These are phyloP conservation scores for Bimuria novae-zelandiae DNA, from an alignment of 2,329 filamentous ascomycete species.

Conservation along the genomic window DNA sequence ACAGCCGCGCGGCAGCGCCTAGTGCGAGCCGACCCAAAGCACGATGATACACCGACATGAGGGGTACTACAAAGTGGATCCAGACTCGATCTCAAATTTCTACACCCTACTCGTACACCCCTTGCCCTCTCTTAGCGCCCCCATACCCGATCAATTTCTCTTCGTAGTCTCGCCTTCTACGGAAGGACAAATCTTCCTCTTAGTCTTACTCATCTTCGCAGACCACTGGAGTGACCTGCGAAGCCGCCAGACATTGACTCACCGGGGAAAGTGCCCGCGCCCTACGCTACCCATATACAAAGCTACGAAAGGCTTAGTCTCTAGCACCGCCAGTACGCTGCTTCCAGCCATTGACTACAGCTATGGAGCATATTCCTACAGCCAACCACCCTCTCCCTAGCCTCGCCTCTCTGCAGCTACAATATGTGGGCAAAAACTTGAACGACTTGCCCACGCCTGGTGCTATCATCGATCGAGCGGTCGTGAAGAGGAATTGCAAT, in stretches of 20 bases:
- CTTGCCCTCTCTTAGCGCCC: too few species aligned
- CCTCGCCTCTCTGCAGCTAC: conserved; percentile 11
- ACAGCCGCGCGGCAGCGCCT: conserved; percentile 5
- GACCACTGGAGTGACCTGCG: too few species aligned
- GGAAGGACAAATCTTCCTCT: too few species aligned
- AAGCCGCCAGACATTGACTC: conserved; percentile 4
- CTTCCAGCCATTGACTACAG: too few species aligned
- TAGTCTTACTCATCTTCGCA: too few species aligned
- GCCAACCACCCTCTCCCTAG: conserved; percentile 25
- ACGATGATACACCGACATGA: neutral
- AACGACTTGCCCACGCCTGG: conserved; percentile 67
- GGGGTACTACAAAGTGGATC: neutral
- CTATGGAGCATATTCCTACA: conserved; percentile 7
- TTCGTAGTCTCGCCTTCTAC: too few species aligned
- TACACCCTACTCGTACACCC: neutral
- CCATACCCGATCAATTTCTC: too few species aligned
- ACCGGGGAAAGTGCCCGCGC: neutral
- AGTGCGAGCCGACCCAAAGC: neutral
- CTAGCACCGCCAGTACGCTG: too few species aligned
- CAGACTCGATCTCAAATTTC: neutral
- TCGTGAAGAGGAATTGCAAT: conserved; percentile 69
- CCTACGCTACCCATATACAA: neutral
- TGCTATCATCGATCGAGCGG: conserved; percentile 69
- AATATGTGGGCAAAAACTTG: conserved; percentile 65
- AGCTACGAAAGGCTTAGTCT: too few species aligned